Evolutionary conservation across 768 basidiomycete species (phyloP).

Genomic region (Termitomyces sp.): DNA sequence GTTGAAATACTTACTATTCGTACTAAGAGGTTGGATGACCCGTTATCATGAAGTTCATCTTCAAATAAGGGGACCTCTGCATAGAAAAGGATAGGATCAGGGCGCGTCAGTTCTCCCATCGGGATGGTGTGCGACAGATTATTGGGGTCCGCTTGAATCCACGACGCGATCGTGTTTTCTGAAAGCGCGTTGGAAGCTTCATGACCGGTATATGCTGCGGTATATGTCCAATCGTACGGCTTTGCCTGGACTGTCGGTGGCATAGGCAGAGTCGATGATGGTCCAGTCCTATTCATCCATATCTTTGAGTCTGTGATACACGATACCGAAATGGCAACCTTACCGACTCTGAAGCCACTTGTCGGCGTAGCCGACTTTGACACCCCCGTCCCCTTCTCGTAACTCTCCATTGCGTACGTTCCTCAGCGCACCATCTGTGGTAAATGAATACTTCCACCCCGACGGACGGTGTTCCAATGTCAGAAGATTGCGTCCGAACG

Average conservation of each 20-base stretch:
- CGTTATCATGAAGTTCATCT: constrained; percentile 97
- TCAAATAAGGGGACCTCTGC: constrained; percentile 94
- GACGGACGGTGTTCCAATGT: constrained; percentile 61
- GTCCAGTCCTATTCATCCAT: constrained; percentile 50
- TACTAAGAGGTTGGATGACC: constrained; percentile 78
- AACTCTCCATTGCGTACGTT: constrained; percentile 76
- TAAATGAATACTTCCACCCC: constrained; percentile 66
- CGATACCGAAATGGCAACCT: constrained; percentile 16
- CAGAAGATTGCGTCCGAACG: constrained; percentile 83
- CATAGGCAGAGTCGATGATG: constrained; percentile 61
- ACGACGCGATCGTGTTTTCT: constrained; percentile 24
- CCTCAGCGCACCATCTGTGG: constrained; percentile 62
- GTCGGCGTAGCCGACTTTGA: constrained; percentile 93
- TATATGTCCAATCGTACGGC: constrained; percentile 98
- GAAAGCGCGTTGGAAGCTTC: constrained; percentile 19
- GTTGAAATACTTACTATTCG: constrained; percentile 71
- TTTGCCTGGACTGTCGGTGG: constrained; percentile 75
- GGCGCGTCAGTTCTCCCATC: constrained; percentile 77
- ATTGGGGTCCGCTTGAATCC: constrained; percentile 56
- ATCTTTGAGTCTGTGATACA: background rate
- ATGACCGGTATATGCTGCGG: constrained; percentile 80
- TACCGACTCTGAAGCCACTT: constrained; percentile 92
- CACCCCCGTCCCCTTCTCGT: constrained; percentile 80
- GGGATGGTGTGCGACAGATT: constrained; percentile 70
- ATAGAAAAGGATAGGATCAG: constrained; percentile 97